These are phyloP conservation scores for Neofusicoccum cordaticola DNA, from an alignment of 2,329 filamentous ascomycete species.

Conservation along the genomic window DNA sequence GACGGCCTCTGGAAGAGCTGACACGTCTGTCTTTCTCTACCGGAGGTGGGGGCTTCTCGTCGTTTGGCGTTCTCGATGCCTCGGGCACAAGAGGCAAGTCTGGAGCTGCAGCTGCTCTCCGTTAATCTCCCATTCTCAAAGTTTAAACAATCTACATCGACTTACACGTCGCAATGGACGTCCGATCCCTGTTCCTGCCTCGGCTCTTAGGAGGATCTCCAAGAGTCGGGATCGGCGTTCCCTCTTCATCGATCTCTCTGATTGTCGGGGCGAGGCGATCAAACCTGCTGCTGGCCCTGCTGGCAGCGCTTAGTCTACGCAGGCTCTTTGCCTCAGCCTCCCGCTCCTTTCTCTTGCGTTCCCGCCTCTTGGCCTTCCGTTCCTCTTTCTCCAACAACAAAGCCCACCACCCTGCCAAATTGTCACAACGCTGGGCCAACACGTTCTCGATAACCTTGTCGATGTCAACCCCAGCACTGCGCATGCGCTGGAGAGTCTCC, in stretches of 20 bases:
- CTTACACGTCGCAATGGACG: constrained; percentile 29
- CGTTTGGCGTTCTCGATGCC: constrained; percentile 40
- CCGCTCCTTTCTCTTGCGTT: constrained; percentile 79
- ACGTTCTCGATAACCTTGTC: constrained; percentile 95
- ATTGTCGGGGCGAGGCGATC: constrained; percentile 76
- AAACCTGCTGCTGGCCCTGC: constrained; percentile 82
- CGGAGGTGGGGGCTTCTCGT: constrained; percentile 59
- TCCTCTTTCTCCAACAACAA: constrained; percentile 91
- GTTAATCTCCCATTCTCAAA: background rate
- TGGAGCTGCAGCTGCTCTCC: constrained; percentile 34
- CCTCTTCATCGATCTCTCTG: constrained; percentile 76
- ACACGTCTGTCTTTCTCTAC: constrained; percentile 73
- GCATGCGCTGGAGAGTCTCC: constrained; percentile 88
- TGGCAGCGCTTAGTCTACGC: constrained; percentile 81
- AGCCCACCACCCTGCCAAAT: constrained; percentile 93
- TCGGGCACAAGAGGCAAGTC: constrained; percentile 79
- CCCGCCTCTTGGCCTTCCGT: constrained; percentile 75
- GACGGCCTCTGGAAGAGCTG: constrained; percentile 74
- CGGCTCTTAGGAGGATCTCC: constrained; percentile 63
- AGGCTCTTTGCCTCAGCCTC: constrained; percentile 78
- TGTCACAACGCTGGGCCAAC: constrained; percentile 82
- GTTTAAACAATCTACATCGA: constrained; percentile 24
- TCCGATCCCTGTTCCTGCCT: constrained; percentile 75
- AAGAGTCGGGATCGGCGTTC: constrained; percentile 48
- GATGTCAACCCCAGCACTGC: constrained; percentile 87